Evolutionary conservation across 73 alveolate genomes (phyloP).

Genomic region (Paraurostyla sp.): DNA sequence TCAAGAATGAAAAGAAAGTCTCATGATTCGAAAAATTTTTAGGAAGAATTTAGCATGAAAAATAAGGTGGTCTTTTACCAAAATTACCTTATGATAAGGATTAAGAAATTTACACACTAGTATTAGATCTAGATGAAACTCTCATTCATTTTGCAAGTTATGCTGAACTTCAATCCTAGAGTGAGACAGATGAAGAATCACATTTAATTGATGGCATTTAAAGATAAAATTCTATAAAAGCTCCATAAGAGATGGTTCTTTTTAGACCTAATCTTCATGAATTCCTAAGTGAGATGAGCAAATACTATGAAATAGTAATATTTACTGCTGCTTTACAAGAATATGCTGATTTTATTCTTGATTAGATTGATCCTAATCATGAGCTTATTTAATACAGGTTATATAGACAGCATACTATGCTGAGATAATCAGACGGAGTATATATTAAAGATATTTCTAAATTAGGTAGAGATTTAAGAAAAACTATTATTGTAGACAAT

Average conservation of each 20-base stretch:
- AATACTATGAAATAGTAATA: constrained; percentile 82
- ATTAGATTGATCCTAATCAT: constrained; percentile 72
- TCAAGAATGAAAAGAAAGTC: background rate
- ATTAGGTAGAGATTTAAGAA: constrained; percentile 83
- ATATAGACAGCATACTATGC: constrained; percentile 84
- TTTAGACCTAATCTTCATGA: constrained; percentile 62
- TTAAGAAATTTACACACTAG: constrained; percentile 72
- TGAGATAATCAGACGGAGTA: constrained; percentile 66
- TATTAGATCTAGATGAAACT: constrained; percentile 90
- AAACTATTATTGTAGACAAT: constrained; percentile 83
- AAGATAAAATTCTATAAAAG: background rate
- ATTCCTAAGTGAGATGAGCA: constrained; percentile 70
- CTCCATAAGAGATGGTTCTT: constrained; percentile 8
- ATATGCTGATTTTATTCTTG: constrained; percentile 86
- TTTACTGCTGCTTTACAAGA: constrained; percentile 88
- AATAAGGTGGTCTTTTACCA: constrained; percentile 32
- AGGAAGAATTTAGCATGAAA: background rate
- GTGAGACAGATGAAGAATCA: background rate
- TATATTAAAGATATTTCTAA: constrained; percentile 73
- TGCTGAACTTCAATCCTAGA: constrained; percentile 24
- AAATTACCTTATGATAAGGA: background rate
- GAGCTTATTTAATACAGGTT: constrained; percentile 45
- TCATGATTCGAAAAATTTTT: background rate
- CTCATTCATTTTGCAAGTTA: constrained; percentile 70
- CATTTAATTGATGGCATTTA: background rate